phyloP scores from a whole-genome alignment of 345 rosid species.

The Euphorbia peplus region DNA sequence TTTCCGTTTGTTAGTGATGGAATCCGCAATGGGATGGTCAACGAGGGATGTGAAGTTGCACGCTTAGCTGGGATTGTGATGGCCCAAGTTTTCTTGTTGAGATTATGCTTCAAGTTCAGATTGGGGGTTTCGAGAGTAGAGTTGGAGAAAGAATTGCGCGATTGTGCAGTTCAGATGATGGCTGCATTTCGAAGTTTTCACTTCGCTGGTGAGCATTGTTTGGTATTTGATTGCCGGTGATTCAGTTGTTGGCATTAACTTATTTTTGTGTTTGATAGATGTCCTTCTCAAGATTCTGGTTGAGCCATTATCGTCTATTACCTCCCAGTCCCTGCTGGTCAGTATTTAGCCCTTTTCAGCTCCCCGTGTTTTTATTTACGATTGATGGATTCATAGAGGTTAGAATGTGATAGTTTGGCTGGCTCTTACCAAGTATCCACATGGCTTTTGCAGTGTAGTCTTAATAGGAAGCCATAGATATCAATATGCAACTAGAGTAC shows the following conservation, averaged over 20 bases:
- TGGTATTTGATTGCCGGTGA: background rate
- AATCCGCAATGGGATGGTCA: constrained; percentile 30
- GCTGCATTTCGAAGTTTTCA: constrained; percentile 44
- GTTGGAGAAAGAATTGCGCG: constrained; percentile 42
- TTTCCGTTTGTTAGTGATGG: constrained; percentile 45
- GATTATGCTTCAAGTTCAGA: constrained; percentile 52
- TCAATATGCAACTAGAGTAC: background rate
- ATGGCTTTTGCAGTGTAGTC: background rate
- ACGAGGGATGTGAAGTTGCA: constrained; percentile 42
- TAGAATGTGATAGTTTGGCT: background rate
- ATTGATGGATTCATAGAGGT: background rate
- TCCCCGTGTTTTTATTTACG: background rate
- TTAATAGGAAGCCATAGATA: background rate
- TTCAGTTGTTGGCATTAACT: background rate
- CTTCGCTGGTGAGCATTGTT: constrained; percentile 53
- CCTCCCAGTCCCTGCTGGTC: constrained; percentile 47
- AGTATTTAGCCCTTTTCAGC: constrained; percentile 24
- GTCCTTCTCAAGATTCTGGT: constrained; percentile 54
- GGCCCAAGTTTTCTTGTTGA: constrained; percentile 55
- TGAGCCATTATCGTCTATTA: constrained; percentile 53
- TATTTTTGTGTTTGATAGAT: constrained; percentile 34
- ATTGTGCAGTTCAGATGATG: constrained; percentile 40
- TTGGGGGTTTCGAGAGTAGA: constrained; percentile 26
- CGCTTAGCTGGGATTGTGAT: constrained; percentile 66
- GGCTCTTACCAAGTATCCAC: background rate